These are phyloP conservation scores for Sporisorium exsertum DNA, from an alignment of 1,284 basidiomycete genomes.

Conservation along the genomic window DNA sequence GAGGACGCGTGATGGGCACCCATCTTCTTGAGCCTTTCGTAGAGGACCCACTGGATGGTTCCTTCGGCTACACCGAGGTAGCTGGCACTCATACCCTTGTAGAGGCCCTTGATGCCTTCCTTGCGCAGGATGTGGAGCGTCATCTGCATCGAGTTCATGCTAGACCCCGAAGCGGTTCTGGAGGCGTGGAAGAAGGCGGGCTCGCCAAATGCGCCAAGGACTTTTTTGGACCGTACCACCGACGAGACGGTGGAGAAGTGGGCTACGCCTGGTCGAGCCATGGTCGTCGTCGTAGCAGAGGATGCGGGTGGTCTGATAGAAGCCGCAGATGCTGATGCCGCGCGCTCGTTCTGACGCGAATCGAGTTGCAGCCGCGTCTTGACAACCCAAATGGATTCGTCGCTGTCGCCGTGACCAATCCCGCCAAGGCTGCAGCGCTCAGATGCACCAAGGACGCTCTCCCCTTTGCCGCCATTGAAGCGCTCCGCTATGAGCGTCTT, in stretches of 20 bases:
- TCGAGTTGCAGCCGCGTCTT: constrained; percentile 91
- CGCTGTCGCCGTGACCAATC: constrained; percentile 83
- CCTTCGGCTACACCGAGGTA: constrained; percentile 96
- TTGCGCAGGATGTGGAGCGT: constrained; percentile 80
- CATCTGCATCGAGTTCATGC: constrained; percentile 75
- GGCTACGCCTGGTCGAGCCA: not conserved
- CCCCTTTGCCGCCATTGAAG: constrained; percentile 84
- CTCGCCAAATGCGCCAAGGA: constrained; percentile 36
- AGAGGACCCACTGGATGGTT: constrained; percentile 97
- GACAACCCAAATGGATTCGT: constrained; percentile 99
- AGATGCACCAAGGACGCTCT: constrained; percentile 89
- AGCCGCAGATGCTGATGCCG: not conserved
- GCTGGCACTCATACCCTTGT: constrained; percentile 93
- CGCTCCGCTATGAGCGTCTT: constrained; percentile 87
- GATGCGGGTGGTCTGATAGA: not conserved
- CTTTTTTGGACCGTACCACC: constrained; percentile 15
- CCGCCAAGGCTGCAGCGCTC: constrained; percentile 83
- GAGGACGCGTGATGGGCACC: not conserved
- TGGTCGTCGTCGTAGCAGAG: not conserved
- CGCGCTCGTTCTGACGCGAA: constrained; percentile 38
- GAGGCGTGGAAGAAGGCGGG: constrained; percentile 53
- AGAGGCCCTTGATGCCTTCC: constrained; percentile 89
- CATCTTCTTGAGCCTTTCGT: constrained; percentile 82
- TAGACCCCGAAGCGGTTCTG: constrained; percentile 56
- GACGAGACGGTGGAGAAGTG: constrained; percentile 27